Conservation (phyloP, 2,329 filamentous ascomycete genomes). For the Fusarium phyllophilum region DNA sequence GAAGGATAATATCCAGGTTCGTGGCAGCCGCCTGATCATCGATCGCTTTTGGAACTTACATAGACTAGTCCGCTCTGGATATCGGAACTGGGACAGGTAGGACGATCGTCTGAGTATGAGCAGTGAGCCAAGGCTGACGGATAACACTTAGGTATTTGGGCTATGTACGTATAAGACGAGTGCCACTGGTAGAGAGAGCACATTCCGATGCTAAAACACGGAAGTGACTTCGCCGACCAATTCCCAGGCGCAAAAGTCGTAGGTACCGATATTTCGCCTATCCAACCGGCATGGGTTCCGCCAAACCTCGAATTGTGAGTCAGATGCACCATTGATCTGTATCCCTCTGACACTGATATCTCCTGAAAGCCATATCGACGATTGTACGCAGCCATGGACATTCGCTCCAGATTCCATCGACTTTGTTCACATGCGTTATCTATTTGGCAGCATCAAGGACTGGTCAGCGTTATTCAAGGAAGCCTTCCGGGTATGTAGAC, state of each 20-base stretch:
- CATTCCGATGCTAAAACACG: neutral
- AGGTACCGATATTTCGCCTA: constrained; percentile 67
- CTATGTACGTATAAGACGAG: neutral
- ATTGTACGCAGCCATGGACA: constrained; percentile 46
- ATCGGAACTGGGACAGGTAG: constrained; percentile 34
- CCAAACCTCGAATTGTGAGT: constrained; percentile 22
- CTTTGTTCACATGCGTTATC: constrained; percentile 67
- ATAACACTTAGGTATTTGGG: neutral
- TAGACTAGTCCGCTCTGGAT: constrained; percentile 9
- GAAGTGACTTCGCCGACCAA: constrained; percentile 59
- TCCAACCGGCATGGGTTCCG: constrained; percentile 51
- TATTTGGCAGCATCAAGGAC: constrained; percentile 65
- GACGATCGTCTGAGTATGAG: accelerated
- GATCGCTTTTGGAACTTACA: neutral
- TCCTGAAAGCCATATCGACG: constrained; percentile 30
- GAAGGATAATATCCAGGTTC: constrained; percentile 11
- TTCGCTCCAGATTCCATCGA: constrained; percentile 56
- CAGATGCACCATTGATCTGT: accelerated
- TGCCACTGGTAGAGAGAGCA: neutral
- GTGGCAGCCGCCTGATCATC: no score
- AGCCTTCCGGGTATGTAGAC: constrained; percentile 61
- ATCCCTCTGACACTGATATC: accelerated
- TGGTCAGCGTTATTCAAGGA: constrained; percentile 64
- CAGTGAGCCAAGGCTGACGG: neutral
- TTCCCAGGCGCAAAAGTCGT: constrained; percentile 57